Evolutionary conservation across 2,329 filamentous ascomycete species (phyloP), one percentile per base, ranked within the genome.

Genomic region (Aspergillus flavus): DNA sequence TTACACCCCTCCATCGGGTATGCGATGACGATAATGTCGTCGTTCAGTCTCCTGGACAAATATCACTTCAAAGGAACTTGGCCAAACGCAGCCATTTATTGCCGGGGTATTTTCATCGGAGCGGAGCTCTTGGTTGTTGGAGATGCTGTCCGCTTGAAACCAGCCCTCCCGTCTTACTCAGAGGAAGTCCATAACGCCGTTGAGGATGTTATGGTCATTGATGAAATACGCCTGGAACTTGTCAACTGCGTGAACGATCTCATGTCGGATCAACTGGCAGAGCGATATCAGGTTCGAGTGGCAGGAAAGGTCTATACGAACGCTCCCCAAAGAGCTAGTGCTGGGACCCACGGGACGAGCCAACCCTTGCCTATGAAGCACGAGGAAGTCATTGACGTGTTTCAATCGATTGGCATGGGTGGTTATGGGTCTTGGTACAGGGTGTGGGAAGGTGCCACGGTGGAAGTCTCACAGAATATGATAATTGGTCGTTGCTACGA

Each of bases 401-500:
- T 81, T 62, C 69, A 81, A 23, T 76, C 76, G 23, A 73, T 78
- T 14, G 75, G 76, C 7, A 78, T 85, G 69, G 66, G 71, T 9
- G 79, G 75, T 3, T 86, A 86, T 58, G 82, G 82, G 1, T 68
- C 75, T 1, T 89, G 85, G 84, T 87, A 86, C 63, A 78, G 78
- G 30, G 68, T 85, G 1, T 80, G 83, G 60, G 73, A 79, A 2
- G 74, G 80, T 0, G 67, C 71, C 1, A 79, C 78, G 3, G 78
- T 82, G 12, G 75, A 79, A 6, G 69, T 87, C 0, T 84, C 86
- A 0, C 84, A 83, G 57, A 78, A 81, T 9, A 79, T 83, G 58
- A 72, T 88, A 4, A 68, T 88, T 0, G 85, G 86, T 0, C 85
- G 86, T 0, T 80, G 84, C 61, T 83, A 82, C 62, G 86, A 87